phyloP scores from a whole-genome alignment of 306 rosid species.

The Vigna nakashimae region DNA sequence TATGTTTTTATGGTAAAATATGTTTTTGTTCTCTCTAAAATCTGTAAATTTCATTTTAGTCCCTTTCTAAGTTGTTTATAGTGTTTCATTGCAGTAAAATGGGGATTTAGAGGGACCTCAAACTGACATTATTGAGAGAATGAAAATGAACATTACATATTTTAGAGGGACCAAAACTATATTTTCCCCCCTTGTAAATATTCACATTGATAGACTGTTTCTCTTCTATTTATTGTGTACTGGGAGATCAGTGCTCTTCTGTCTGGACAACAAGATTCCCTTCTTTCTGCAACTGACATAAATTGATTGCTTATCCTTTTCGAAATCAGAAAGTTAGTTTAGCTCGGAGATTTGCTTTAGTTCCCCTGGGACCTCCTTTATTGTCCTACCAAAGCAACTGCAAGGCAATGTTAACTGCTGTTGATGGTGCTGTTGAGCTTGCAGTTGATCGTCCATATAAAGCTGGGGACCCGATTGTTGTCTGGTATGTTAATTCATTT shows the following conservation, averaged over 20 bases:
- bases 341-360: conserved; percentile 98
- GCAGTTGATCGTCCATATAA: conserved; percentile 88
- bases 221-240: conserved; percentile 29
- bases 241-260: conserved; percentile 7
- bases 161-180: too few species aligned
- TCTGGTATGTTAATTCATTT: conserved; percentile 66
- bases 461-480: conserved; percentile 88
- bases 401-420: conserved; percentile 91
- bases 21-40: too few species aligned
- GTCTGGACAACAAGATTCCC: conserved; percentile 1
- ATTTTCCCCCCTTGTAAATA: too few species aligned
- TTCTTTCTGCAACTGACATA: neutral
- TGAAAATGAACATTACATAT: too few species aligned
- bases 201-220: conserved; percentile 26
- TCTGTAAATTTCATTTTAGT: too few species aligned
- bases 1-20: too few species aligned
- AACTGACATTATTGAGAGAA: too few species aligned
- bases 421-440: conserved; percentile 77
- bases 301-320: conserved; percentile 37
- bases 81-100: too few species aligned
- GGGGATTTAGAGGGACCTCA: too few species aligned
- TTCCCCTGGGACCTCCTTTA: conserved; percentile 96
- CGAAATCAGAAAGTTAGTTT: conserved; percentile 89
- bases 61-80: too few species aligned
- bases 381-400: conserved; percentile 87